A percentile compares a stretch with the other conserved stretches of the same genome.
These are phyloP conservation scores for Aspergillus texensis DNA, from an alignment of 2,329 filamentous ascomycete species.

Conservation along the genomic window DNA sequence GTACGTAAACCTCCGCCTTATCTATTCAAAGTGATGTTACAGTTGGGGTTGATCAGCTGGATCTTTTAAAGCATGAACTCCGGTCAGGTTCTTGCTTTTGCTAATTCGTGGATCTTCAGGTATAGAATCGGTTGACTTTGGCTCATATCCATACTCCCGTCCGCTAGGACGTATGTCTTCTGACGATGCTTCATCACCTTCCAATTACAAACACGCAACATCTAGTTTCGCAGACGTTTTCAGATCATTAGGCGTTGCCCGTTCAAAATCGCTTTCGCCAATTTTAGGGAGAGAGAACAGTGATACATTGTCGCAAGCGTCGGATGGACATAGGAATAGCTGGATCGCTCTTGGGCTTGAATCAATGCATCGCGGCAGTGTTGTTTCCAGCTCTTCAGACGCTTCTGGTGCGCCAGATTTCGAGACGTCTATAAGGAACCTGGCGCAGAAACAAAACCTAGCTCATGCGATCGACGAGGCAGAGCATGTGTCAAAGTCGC, in stretches of 20 bases:
- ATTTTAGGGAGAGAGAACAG: constrained; percentile 35
- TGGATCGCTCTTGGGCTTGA: constrained; percentile 40
- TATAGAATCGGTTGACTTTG: constrained; percentile 23
- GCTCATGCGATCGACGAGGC: constrained; percentile 43
- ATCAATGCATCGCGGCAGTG: constrained; percentile 46
- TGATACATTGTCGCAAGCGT: constrained; percentile 32
- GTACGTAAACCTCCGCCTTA: constrained; percentile 11
- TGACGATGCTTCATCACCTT: constrained; percentile 43
- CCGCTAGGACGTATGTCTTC: constrained; percentile 43
- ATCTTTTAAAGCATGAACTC: neutral
- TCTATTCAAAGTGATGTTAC: neutral
- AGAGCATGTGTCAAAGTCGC: constrained; percentile 34
- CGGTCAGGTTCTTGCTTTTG: neutral
- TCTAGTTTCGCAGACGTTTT: constrained; percentile 47
- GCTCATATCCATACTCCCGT: constrained; percentile 20
- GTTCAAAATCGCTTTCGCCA: constrained; percentile 43
- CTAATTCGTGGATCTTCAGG: constrained; percentile 11
- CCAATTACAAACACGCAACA: constrained; percentile 39
- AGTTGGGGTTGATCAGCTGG: neutral
- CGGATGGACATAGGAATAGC: constrained; percentile 38
- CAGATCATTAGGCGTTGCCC: constrained; percentile 44
- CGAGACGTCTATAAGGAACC: constrained; percentile 38
- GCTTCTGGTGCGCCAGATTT: constrained; percentile 40
- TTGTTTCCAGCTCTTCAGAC: constrained; percentile 43
- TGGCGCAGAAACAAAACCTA: constrained; percentile 39